Evolutionary conservation across 306 rosid genomes (phyloP).

Genomic region (Fragaria vesca): DNA sequence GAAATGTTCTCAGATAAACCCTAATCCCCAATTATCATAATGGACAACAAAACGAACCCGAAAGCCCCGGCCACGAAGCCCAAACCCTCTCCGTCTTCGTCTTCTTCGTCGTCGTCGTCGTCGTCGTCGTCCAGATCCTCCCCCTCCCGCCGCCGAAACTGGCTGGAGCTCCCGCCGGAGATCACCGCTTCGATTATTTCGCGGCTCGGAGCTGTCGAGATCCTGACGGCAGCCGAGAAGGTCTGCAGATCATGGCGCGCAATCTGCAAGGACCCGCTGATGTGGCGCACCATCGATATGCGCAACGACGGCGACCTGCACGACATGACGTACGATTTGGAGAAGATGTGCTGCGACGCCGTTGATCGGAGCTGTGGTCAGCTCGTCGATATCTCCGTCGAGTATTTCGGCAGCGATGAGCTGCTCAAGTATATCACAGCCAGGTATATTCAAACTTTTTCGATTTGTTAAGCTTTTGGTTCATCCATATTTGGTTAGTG

Average conservation of each 20-base stretch:
- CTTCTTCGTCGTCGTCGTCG: not conserved
- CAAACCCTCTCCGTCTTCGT: not conserved
- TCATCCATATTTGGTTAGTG: not conserved
- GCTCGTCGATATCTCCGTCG: constrained; percentile 37
- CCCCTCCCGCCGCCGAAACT: constrained; percentile 11
- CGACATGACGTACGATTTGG: constrained; percentile 11
- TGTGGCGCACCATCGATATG: constrained; percentile 58
- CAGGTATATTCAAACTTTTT: constrained; percentile 32
- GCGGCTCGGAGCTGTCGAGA: constrained; percentile 44
- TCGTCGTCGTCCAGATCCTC: not conserved
- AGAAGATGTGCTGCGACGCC: constrained; percentile 35
- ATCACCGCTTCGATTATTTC: constrained; percentile 37
- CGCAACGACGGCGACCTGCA: constrained; percentile 7
- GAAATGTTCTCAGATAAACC: not conserved
- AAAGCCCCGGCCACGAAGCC: not conserved
- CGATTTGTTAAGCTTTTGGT: not conserved
- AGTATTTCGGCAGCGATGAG: constrained; percentile 37
- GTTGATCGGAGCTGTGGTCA: constrained; percentile 38
- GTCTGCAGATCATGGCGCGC: constrained; percentile 58
- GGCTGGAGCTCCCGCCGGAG: constrained; percentile 64
- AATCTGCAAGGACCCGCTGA: constrained; percentile 50
- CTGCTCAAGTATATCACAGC: constrained; percentile 42
- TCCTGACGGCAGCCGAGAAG: constrained; percentile 29
- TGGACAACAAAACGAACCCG: not conserved
- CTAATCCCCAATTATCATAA: not conserved